These are phyloP conservation scores for Fusarium sp. DNA, from an alignment of 2,329 filamentous ascomycete species.

Conservation along the genomic window DNA sequence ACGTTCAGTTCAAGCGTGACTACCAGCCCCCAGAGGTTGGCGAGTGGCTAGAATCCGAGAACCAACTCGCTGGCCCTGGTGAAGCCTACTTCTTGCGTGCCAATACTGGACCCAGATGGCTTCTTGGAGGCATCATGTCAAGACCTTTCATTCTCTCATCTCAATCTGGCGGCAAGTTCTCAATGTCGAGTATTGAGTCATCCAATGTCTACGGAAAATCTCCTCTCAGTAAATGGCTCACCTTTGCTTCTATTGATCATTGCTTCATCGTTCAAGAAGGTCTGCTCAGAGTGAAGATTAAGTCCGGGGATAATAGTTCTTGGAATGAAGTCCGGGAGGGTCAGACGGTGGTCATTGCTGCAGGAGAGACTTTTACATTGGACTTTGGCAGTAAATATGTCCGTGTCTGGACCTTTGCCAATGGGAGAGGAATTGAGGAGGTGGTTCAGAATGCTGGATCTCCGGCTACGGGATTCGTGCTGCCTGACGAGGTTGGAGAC, in stretches of 20 bases:
- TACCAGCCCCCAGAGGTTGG: constrained; percentile 56
- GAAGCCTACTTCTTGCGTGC: constrained; percentile 62
- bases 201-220: constrained; percentile 48
- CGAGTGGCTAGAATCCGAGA: constrained; percentile 55
- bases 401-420: constrained; percentile 58
- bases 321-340: constrained; percentile 47
- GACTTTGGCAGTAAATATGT: constrained; percentile 57
- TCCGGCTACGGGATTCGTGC: constrained; percentile 46
- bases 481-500: constrained; percentile 48
- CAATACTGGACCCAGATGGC: constrained; percentile 59
- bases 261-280: constrained; percentile 62
- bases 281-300: constrained; percentile 52
- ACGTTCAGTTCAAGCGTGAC: constrained; percentile 63
- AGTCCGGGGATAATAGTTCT: rapidly evolving
- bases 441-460: constrained; percentile 53
- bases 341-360: constrained; percentile 59
- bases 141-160: constrained; percentile 59
- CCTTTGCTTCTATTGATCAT: constrained; percentile 61
- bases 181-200: constrained; percentile 63
- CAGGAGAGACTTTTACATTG: constrained; percentile 56
- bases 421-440: constrained; percentile 60
- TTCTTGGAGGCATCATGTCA: constrained; percentile 56
- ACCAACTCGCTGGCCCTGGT: constrained; percentile 47
- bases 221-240: constrained; percentile 37
- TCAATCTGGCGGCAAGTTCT: constrained; percentile 58